Evolutionary conservation across 352 stramenopile species (phyloP).

Genomic region (Elongisporangium undulatum): DNA sequence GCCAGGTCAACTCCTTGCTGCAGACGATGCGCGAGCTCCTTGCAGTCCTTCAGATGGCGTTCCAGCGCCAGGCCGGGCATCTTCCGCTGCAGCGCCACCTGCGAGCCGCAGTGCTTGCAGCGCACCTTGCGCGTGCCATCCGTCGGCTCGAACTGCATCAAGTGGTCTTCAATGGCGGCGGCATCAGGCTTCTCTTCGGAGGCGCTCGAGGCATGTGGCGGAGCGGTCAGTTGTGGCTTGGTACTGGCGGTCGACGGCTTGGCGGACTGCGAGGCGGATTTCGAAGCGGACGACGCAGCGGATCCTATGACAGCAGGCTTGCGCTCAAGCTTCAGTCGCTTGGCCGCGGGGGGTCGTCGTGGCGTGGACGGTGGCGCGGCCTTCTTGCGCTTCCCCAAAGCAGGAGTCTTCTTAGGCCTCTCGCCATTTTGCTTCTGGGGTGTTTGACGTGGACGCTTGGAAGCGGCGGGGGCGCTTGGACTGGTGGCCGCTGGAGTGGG

Average conservation of each 20-base stretch:
- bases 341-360: neutral
- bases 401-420: neutral
- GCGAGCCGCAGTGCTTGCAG: slow-evolving; percentile 13
- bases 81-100: neutral
- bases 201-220: neutral
- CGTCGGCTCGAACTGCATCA: neutral
- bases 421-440: neutral
- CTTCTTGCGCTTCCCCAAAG: neutral
- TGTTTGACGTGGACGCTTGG: neutral
- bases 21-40: neutral
- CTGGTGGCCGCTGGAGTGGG: neutral
- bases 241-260: neutral
- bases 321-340: neutral
- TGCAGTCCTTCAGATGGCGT: slow-evolving; percentile 11
- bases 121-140: slow-evolving; percentile 1
- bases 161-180: neutral
- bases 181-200: neutral
- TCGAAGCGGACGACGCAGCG: neutral
- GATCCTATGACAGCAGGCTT: neutral
- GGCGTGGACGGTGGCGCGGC: neutral
- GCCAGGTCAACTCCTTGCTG: slow-evolving; percentile 4
- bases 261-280: too few species aligned
- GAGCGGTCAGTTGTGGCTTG: neutral
- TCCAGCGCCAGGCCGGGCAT: slow-evolving; percentile 5
- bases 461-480: neutral